Evolutionary conservation across 2,329 filamentous ascomycete species (phyloP), one percentile per base, ranked within the genome.

Genomic region (Nakataea oryzae): DNA sequence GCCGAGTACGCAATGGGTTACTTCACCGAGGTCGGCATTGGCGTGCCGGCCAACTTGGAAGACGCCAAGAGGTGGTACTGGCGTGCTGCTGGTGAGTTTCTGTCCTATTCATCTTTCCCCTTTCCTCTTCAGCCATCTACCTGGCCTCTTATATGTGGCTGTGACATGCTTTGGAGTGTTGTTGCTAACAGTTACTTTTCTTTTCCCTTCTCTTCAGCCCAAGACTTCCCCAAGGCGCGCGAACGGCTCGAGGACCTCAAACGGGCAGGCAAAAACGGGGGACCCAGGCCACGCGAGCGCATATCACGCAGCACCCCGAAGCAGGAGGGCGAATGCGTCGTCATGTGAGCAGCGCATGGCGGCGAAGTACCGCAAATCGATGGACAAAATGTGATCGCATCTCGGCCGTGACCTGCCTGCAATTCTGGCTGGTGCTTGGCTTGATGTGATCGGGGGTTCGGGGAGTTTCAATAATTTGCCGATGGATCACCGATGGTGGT

Each of bases 61-160:
- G 95, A 97, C 76, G 95, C 93, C 27, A 97, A 96, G 81, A 85
- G 92, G 69, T 99, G 95, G 95, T 99, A 99, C 76, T 97, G 93
- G 84, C 84, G 93, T 73, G 93, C 95, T 75, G 95, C 95, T 72
- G 90, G 93, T 97, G 81, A 86, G 91, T 89, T 65, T 65, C 58
- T 57, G 56, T 54, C 86, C 64, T 63, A 60, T 61, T 41, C 24
- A 59, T 57, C 17, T 86, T n/a, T n/a, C n/a, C 65, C 63, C 59
- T 60, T 54, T 21, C 7, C 50, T 54, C 1, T 32, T n/a, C 21
- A 30, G 13, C 26, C 13, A 41, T 6, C 34, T 47, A 21, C 17
- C n/a, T n/a, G n/a, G n/a, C n/a, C n/a, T n/a, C n/a, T 6, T 17
- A 55, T 34, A 30, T 11, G 28, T 58, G 29, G 57, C 57, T 76